Evolutionary conservation across 2,329 filamentous ascomycete genomes (phyloP), one percentile per base, ranked within the genome.

Genomic region (Xylaria sp.): DNA sequence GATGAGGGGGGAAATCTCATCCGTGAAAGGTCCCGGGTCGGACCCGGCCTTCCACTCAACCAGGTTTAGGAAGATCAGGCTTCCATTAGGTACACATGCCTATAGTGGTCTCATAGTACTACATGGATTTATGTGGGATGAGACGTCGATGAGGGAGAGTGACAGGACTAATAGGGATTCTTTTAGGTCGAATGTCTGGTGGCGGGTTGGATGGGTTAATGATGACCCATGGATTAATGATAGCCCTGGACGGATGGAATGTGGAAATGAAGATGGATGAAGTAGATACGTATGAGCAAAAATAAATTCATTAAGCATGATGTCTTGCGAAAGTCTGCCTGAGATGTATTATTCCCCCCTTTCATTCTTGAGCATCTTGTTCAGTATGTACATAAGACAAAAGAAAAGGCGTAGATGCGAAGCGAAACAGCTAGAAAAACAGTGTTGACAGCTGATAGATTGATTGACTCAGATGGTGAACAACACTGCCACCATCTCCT

Each of bases 351-450:
- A 63, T 44, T 33, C 6, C 28, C 5, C 5, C 28, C 31, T 33
- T 33, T 33, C 33, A 15, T 33, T 13, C 13, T 51, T 23, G 5
- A 9, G n/a, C 7, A n/a, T 20, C 17, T 40, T 3, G n/a, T 17
- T 20, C 7, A 15, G 6, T 33, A 9, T 9, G 4, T 9, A 10
- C 9, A 4, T 33, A 33, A 33, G 9, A 6, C 33, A 33, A 33
- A 23, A 23, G 23, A 23, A 36, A 36, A 13, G 36, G 36, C 36
- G 36, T 11, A 38, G 65, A 67, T 64, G 0, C 1, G 7, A 57
- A 65, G 49, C 66, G 66, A 68, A 68, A 65, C 66, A 28, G 57
- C 65, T 68, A 51, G 66, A 68, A 68, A 56, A 49, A 44, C 20
- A 44, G 6, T 20, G 9, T 53, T 54, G 56, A 42, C 54, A 54